A percentile compares a stretch with the other conserved stretches of the same genome.
These are phyloP conservation scores for Nepenthes mirabilis DNA, from an alignment of 148 eudicot genomes.

Conservation along the genomic window DNA sequence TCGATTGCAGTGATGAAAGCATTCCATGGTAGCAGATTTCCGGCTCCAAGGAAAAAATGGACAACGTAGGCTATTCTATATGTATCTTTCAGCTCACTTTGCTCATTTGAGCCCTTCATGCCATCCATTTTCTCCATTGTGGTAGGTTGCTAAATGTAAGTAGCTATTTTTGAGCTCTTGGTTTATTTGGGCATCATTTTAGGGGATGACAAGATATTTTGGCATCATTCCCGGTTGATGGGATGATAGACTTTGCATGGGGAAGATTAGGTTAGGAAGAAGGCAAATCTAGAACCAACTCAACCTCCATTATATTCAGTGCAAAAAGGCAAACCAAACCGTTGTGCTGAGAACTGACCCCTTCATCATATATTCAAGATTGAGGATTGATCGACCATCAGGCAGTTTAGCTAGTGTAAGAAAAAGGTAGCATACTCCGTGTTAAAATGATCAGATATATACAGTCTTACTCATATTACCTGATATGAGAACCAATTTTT, in stretches of 20 bases:
- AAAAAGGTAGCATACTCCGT: conserved; percentile 9
- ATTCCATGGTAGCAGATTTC: conserved; percentile 88
- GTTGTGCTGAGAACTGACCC: too few species aligned
- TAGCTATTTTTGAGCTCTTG: neutral
- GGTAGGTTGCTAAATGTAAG: neutral
- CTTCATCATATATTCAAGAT: too few species aligned
- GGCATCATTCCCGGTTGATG: neutral
- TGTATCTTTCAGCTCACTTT: conserved; percentile 31
- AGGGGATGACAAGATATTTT: neutral
- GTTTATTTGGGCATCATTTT: conserved; percentile 1
- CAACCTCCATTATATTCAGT: neutral
- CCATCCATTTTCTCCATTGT: too few species aligned
- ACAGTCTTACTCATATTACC: too few species aligned
- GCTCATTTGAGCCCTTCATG: neutral
- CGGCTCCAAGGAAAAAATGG: conserved; percentile 70
- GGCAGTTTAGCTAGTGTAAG: neutral
- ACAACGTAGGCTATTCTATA: conserved; percentile 45
- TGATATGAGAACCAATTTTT: neutral
- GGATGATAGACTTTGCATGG: neutral
- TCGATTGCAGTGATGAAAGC: conserved; percentile 77
- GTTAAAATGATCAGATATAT: too few species aligned
- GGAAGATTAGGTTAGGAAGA: conserved; percentile 8
- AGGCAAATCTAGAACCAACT: neutral
- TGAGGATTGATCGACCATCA: too few species aligned
- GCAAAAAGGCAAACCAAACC: neutral